Conservation (phyloP, 495 filamentous ascomycete species). For the Hypoxylon trugodes region DNA sequence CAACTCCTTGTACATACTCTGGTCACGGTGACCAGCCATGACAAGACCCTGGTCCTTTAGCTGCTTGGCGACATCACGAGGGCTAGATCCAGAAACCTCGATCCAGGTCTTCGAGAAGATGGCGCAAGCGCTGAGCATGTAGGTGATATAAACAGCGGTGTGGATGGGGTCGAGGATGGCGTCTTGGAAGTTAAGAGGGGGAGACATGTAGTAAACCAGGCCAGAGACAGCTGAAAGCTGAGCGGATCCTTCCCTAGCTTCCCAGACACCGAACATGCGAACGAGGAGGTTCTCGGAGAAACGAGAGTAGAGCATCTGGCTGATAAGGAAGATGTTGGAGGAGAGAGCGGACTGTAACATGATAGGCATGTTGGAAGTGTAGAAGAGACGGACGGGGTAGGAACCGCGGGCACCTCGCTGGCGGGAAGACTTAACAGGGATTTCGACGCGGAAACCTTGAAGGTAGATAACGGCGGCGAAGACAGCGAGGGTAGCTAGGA, state of each 20-base stretch:
- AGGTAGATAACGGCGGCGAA: conserved; percentile 99
- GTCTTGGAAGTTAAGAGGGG: conserved; percentile 95
- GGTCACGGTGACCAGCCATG: conserved; percentile 99
- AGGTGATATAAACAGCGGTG: conserved; percentile 92
- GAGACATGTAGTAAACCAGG: conserved; percentile 99
- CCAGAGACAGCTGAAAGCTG: conserved; percentile 93
- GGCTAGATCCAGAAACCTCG: conserved; percentile 96
- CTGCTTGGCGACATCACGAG: conserved; percentile 99
- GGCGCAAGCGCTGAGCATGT: conserved; percentile 97
- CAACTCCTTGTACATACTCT: conserved; percentile 99
- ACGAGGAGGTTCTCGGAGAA: conserved; percentile 99
- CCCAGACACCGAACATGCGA: conserved; percentile 96
- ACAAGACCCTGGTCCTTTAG: conserved; percentile 99
- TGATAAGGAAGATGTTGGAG: conserved; percentile 98
- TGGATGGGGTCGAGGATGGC: conserved; percentile 96
- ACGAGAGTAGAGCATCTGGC: conserved; percentile 98
- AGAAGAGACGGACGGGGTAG: conserved; percentile 83
- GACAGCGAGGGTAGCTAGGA: conserved; percentile 89
- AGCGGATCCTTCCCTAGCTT: conserved; percentile 93
- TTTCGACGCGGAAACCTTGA: conserved; percentile 99
- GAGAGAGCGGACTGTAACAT: conserved; percentile 98
- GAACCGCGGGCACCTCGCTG: conserved; percentile 96
- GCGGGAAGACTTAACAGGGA: conserved; percentile 98
- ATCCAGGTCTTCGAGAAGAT: conserved; percentile 99
- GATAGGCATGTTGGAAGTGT: conserved; percentile 97